Evolutionary conservation across 2,329 filamentous ascomycete species (phyloP), one percentile per base, ranked within the genome.

Genomic region (Neofusicoccum cordaticola): DNA sequence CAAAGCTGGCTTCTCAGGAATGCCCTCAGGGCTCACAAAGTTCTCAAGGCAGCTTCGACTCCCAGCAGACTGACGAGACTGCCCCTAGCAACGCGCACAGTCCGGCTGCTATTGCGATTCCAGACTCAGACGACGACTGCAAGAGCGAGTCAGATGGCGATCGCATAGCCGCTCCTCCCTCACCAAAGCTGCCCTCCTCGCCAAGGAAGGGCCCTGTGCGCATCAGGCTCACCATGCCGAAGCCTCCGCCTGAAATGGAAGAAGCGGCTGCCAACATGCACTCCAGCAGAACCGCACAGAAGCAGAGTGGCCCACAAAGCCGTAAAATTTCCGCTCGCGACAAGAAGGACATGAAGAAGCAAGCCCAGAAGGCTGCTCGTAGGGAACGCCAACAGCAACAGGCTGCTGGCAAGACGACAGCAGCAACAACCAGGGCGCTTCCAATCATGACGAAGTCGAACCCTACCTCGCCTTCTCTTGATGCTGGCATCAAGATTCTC

Each of bases 331-430:
- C 71, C n/a, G 74, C 77, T 31, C 69, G 77, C 57, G 75, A 78
- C 31, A 72, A 71, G 37, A 77, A 77, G 65, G 74, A 75, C 62
- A 74, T 77, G 48, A 75, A 77, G 67, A 80, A 80, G 72, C 73
- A 73, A 60, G 76, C 76, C 6, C 77, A 79, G 64, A 80, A 80
- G 62, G 74, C 76, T 13, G 78, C 77, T 31, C 72, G 75, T 37
- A 78, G 77, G 64, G 74, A 78, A 65, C 74, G 78, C 37, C 44
- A 65, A 39, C 52, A 65, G 53, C 61, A 51, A 27, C 47, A 63
- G 19, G 48, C 61, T 45, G 48, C 41, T 4, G 13, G 44, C 58
- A 50, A 51, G 44, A 27, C 27, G 37, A 39, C 11, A 1, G 11
- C 34, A 27, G 9, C 31, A 19, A 8, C 58, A 41, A 62, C 58